These are phyloP conservation scores for Blastomyces emzantsi DNA, from an alignment of 2,329 filamentous ascomycete genomes.

Conservation along the genomic window DNA sequence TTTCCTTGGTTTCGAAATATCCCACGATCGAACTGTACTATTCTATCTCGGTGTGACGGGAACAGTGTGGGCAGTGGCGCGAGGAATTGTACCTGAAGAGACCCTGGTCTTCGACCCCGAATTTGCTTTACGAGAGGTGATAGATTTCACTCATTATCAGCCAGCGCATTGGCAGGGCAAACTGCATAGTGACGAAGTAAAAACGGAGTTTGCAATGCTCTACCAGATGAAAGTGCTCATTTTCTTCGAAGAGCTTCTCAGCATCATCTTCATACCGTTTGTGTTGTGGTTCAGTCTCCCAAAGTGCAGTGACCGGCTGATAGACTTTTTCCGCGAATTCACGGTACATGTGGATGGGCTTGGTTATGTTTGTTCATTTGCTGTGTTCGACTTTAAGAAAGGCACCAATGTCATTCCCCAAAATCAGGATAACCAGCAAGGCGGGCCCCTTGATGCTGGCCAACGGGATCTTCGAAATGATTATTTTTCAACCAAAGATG, in stretches of 20 bases:
- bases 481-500: slow-evolving; percentile 90
- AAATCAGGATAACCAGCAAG: slow-evolving; percentile 26
- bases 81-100: slow-evolving; percentile 78
- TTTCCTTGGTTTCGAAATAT: slow-evolving; percentile 87
- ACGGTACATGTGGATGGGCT: slow-evolving; percentile 94
- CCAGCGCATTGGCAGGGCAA: slow-evolving; percentile 81
- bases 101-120: slow-evolving; percentile 86
- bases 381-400: slow-evolving; percentile 94
- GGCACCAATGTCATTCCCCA: slow-evolving; percentile 51
- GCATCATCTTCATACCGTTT: slow-evolving; percentile 85
- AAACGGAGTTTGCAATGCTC: slow-evolving; percentile 76
- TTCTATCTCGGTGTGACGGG: slow-evolving; percentile 84
- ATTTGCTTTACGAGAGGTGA: slow-evolving; percentile 77
- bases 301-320: slow-evolving; percentile 79
- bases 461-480: slow-evolving; percentile 68
- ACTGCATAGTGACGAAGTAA: slow-evolving; percentile 90
- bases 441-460: slow-evolving; percentile 22
- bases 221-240: slow-evolving; percentile 91
- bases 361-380: slow-evolving; percentile 94
- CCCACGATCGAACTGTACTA: slow-evolving; percentile 74
- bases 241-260: slow-evolving; percentile 84
- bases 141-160: slow-evolving; percentile 86
- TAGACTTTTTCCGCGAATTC: slow-evolving; percentile 97
- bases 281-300: slow-evolving; percentile 80
- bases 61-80: slow-evolving; percentile 71